These are phyloP conservation scores for Halenospora varia DNA, from an alignment of 495 filamentous ascomycete species.

Conservation along the genomic window DNA sequence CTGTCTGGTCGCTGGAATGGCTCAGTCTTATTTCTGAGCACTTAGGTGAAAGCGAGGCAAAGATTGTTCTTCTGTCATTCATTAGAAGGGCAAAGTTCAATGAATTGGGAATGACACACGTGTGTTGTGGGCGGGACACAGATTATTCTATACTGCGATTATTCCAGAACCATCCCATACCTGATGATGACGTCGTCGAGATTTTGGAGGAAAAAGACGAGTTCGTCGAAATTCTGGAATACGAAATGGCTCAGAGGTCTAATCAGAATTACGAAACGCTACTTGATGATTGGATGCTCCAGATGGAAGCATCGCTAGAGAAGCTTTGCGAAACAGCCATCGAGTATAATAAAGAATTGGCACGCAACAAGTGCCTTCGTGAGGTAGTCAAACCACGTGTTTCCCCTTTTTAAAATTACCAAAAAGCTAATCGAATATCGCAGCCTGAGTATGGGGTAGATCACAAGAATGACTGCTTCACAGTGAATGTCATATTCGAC, in stretches of 20 bases:
- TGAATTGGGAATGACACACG: constrained; percentile 7
- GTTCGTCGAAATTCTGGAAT: constrained; percentile 5
- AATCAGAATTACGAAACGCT: constrained; percentile 1
- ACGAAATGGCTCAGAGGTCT: constrained; percentile 10
- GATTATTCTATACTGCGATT: neutral
- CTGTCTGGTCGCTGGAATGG: constrained; percentile 12
- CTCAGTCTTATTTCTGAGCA: constrained; percentile 8
- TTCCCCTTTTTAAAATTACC: neutral
- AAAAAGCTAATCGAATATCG: neutral
- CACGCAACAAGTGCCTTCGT: neutral
- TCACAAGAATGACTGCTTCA: constrained; percentile 6
- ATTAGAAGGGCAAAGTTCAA: constrained; percentile 11
- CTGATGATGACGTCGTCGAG: constrained; percentile 9
- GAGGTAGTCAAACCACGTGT: neutral
- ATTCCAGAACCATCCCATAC: neutral
- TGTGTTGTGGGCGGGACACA: neutral
- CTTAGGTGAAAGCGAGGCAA: neutral
- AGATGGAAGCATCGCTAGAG: constrained; percentile 5
- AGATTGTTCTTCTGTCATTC: constrained; percentile 9
- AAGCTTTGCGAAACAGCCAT: constrained; percentile 2
- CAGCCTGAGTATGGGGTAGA: constrained; percentile 2
- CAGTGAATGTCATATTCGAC: neutral
- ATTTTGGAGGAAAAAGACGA: constrained; percentile 10
- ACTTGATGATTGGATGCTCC: constrained; percentile 9
- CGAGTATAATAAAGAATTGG: neutral